Percentiles rank a stretch among this genome's conserved stretches.
Evolutionary conservation across 768 basidiomycete species (phyloP).

Genomic region (Trametes cingulata): DNA sequence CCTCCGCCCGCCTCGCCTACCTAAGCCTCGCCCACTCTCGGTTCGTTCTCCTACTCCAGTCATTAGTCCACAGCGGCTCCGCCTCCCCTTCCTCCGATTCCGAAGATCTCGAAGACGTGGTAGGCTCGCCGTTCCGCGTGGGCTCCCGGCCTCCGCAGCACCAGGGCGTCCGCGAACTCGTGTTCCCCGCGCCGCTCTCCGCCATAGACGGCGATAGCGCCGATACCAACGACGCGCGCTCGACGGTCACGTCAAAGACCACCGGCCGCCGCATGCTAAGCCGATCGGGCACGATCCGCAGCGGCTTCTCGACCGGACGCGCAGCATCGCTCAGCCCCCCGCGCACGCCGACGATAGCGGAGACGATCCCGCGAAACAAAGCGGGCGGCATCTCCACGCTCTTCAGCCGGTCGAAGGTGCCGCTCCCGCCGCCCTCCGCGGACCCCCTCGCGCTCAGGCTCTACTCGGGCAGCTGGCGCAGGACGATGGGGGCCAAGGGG

Average conservation of each 20-base stretch:
- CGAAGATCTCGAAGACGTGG: slow-evolving; percentile 44
- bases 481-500: slow-evolving; percentile 15
- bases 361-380: slow-evolving; percentile 16
- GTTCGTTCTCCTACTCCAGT: slow-evolving; percentile 72
- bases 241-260: neutral
- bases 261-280: slow-evolving; percentile 2
- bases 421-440: slow-evolving; percentile 47
- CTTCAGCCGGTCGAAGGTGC: slow-evolving; percentile 36
- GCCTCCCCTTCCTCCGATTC: slow-evolving; percentile 40
- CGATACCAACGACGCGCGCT: neutral
- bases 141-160: slow-evolving; percentile 27
- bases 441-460: slow-evolving; percentile 48
- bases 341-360: slow-evolving; percentile 5
- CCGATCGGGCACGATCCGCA: slow-evolving; percentile 15
- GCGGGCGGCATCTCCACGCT: slow-evolving; percentile 34
- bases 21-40: slow-evolving; percentile 69
- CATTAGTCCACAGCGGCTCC: slow-evolving; percentile 64
- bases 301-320: slow-evolving; percentile 2
- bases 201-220: slow-evolving; percentile 31
- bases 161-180: slow-evolving; percentile 52
- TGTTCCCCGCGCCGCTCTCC: slow-evolving; percentile 75
- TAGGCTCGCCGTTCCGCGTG: slow-evolving; percentile 19
- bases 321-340: slow-evolving; percentile 16
- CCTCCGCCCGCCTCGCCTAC: slow-evolving; percentile 42
- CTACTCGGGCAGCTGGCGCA: slow-evolving; percentile 53